Evolutionary conservation across 768 basidiomycete genomes (phyloP), one percentile per base, ranked within the genome.

Genomic region (Boletus fagicola): DNA sequence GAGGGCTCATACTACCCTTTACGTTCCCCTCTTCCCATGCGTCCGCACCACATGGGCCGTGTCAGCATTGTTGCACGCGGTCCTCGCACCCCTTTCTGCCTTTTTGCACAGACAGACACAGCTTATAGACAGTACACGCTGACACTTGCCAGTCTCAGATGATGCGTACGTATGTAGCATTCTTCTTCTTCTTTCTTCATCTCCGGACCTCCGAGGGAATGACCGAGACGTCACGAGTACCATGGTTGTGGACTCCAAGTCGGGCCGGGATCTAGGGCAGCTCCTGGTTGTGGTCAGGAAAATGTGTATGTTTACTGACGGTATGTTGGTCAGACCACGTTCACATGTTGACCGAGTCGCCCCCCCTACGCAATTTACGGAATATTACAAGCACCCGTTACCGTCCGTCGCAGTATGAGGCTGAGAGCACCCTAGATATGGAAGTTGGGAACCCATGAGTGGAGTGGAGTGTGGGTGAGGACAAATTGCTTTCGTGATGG

Each of bases 141-240:
- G 24, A 28, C n/a, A 24, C 1, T 28, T 53, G 42, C 43, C 51
- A 38, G 28, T 47, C 55, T 39, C 26, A 33, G 52, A 52, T 30
- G 55, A 48, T 49, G 43, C 45, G 51, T 51, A 62, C 51, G 51
- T 59, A 60, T 53, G 55, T 49, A 10, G 24, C 18, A 4, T 39
- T 31, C 20, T 39, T 31, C 20, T 20, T 22, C 56, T 57, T 58
- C 44, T 3, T 12, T 45, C 40, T 48, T 59, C 49, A 58, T 49
- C 52, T 55, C 55, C 64, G 66, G 36, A 57, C 33, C 9, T 67
- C 66, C 66, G 66, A 67, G 66, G 66, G 43, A 44, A 56, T 55
- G 56, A 46, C n/a, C 6, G 36, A 45, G 47, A 47, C 36, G 46
- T 42, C 20, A 33, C 26, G 18, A 12, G 11, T n/a, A 13, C 7